phyloP scores from a whole-genome alignment of 805 yeast species.

The Danielia oregonensis region DNA sequence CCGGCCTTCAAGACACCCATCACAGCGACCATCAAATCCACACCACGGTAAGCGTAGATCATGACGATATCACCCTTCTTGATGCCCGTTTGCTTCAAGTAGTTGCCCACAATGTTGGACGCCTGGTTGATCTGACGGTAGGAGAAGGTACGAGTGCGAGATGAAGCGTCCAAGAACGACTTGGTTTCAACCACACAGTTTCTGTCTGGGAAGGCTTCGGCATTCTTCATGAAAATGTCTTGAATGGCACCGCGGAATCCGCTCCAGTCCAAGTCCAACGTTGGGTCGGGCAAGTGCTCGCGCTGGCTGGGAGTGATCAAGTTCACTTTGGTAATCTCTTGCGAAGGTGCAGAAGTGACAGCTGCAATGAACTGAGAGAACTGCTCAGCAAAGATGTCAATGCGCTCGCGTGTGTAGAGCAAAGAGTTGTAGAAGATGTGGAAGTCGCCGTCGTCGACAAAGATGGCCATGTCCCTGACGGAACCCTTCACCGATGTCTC shows the following conservation, averaged over 20 bases:
- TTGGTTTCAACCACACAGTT: conserved; percentile 92
- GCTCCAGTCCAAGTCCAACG: conserved; percentile 81
- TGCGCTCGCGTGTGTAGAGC: conserved; percentile 67
- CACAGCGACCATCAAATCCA: conserved; percentile 92
- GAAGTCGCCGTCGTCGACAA: conserved; percentile 30
- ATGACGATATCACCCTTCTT: conserved; percentile 91
- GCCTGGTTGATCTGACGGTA: conserved; percentile 89
- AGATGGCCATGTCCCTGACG: conserved; percentile 62
- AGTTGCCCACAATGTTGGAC: conserved; percentile 89
- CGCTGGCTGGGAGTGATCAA: conserved; percentile 68
- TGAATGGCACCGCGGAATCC: conserved; percentile 94
- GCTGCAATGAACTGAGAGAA: conserved; percentile 47
- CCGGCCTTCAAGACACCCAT: conserved; percentile 99
- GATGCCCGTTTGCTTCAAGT: conserved; percentile 76
- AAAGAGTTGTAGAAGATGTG: conserved; percentile 69
- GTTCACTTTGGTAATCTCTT: conserved; percentile 55
- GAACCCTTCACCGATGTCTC: conserved; percentile 49
- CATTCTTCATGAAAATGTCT: conserved; percentile 88
- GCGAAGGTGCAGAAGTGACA: conserved; percentile 34
- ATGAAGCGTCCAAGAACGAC: conserved; percentile 51
- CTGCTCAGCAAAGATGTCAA: conserved; percentile 70
- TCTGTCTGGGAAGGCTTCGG: conserved; percentile 78
- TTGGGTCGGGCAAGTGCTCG: conserved; percentile 78
- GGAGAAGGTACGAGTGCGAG: conserved; percentile 67
- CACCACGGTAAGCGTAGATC: conserved; percentile 98